A percentile compares a stretch with the other conserved stretches of the same genome.
phyloP scores from a whole-genome alignment of 177 flowering plant species.

The Telopea speciosissima region DNA sequence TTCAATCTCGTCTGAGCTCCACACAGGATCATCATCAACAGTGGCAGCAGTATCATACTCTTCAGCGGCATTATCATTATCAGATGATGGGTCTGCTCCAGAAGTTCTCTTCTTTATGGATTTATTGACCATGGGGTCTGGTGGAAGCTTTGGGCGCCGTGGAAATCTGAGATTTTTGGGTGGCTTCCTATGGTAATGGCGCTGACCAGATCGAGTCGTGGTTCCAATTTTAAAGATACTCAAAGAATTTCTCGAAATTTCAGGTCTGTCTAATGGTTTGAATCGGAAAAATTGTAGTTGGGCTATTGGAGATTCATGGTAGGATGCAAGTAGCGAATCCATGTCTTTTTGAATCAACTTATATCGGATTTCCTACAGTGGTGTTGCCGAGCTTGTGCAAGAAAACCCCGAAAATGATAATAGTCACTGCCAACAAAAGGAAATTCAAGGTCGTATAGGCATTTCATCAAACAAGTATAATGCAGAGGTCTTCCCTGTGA shows the following conservation, averaged over 20 bases:
- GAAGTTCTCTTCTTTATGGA: conserved; percentile 18
- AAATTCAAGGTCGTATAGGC: too few relatives aligned
- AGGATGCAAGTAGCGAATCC: conserved; percentile 7
- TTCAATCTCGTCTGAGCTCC: conserved; percentile 61
- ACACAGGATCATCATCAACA: conserved; percentile 12
- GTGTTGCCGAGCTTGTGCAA: too few relatives aligned
- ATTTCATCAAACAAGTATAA: too few relatives aligned
- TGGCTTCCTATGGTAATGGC: conserved; percentile 16
- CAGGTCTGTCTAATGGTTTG: background rate
- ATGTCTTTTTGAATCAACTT: background rate
- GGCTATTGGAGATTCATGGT: background rate
- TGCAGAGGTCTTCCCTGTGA: too few relatives aligned
- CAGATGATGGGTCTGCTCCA: conserved; percentile 7
- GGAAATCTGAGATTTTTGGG: conserved; percentile 70
- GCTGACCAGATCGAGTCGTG: background rate
- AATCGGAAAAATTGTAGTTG: background rate
- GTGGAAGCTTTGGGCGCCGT: conserved; percentile 55
- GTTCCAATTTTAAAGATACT: background rate
- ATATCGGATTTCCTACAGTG: too few relatives aligned
- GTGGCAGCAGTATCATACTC: conserved; percentile 1
- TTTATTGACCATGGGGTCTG: conserved; percentile 35
- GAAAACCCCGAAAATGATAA: too few relatives aligned
- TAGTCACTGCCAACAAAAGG: too few relatives aligned
- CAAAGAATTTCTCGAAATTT: background rate
- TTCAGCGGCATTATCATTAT: conserved; percentile 6